Evolutionary conservation across 495 filamentous ascomycete genomes (phyloP).

Genomic region (Aspergillus diversus): DNA sequence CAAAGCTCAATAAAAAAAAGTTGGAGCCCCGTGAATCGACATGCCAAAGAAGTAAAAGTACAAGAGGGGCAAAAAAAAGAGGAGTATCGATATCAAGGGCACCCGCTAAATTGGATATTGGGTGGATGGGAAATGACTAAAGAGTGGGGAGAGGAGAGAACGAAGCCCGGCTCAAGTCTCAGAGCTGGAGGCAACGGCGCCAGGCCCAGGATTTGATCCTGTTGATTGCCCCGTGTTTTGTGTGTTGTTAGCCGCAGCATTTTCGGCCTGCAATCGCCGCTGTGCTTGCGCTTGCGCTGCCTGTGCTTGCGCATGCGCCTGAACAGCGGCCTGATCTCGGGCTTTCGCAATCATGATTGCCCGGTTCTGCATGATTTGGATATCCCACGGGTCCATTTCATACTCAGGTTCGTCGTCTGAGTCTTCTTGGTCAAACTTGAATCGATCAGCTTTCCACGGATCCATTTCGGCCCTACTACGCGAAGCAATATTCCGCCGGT

Average conservation of each 20-base stretch:
- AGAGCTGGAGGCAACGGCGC: slow-evolving; percentile 33
- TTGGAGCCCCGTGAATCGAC: slow-evolving; percentile 12
- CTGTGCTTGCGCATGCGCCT: slow-evolving; percentile 48
- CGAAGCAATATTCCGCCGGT: slow-evolving; percentile 62
- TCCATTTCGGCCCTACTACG: slow-evolving; percentile 55
- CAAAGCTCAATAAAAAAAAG: slow-evolving; percentile 24
- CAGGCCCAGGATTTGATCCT: slow-evolving; percentile 40
- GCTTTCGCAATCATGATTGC: slow-evolving; percentile 64
- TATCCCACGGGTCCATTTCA: slow-evolving; percentile 71
- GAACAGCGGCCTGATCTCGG: slow-evolving; percentile 53
- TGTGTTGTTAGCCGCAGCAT: slow-evolving; percentile 38
- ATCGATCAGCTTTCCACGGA: slow-evolving; percentile 65
- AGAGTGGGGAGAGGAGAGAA: slow-evolving; percentile 27
- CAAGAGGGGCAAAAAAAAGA: slow-evolving; percentile 31
- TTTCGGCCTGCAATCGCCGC: slow-evolving; percentile 47
- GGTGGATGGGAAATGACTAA: slow-evolving; percentile 23
- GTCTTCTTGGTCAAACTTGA: slow-evolving; percentile 75
- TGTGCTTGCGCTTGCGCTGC: slow-evolving; percentile 41
- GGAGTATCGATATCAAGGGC: slow-evolving; percentile 36
- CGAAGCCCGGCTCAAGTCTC: slow-evolving; percentile 41
- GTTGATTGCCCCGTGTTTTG: slow-evolving; percentile 34
- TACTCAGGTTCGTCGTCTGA: slow-evolving; percentile 75
- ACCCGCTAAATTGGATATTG: slow-evolving; percentile 46
- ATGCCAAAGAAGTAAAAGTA: slow-evolving; percentile 43
- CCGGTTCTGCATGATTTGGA: slow-evolving; percentile 70